A percentile compares a stretch with the other conserved stretches of the same genome.
These are phyloP conservation scores for Penicillium cosmopolitanum DNA, from an alignment of 495 filamentous ascomycete species.

Conservation along the genomic window DNA sequence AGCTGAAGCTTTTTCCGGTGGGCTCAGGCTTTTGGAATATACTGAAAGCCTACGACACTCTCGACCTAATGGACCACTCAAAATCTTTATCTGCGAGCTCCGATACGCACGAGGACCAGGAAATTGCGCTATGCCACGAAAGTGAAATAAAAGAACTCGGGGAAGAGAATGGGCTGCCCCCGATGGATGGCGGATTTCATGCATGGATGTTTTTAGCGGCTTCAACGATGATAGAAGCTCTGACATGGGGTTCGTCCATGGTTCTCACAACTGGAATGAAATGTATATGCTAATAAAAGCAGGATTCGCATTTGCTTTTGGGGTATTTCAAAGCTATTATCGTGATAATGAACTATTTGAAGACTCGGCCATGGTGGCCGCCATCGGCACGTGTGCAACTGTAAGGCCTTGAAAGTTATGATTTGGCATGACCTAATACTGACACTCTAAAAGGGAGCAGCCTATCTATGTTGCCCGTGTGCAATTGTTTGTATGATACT, in stretches of 20 bases:
- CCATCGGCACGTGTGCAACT: conserved; percentile 55
- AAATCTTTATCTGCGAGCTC: conserved; percentile 3
- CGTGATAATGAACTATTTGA: conserved; percentile 20
- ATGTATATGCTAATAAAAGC: not conserved
- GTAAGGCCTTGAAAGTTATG: conserved; percentile 20
- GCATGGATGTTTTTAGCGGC: conserved; percentile 28
- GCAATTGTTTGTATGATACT: conserved; percentile 28
- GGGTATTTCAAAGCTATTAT: conserved; percentile 39
- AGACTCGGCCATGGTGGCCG: conserved; percentile 42
- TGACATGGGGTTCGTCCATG: conserved; percentile 23
- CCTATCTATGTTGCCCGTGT: conserved; percentile 27
- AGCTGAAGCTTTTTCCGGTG: conserved; percentile 1
- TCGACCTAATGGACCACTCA: conserved; percentile 7
- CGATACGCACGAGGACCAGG: conserved; percentile 8
- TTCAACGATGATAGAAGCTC: conserved; percentile 23
- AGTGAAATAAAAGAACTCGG: not conserved
- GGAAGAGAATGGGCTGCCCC: conserved; percentile 9
- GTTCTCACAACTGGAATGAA: not conserved
- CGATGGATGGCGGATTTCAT: conserved; percentile 23
- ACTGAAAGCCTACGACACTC: not conserved
- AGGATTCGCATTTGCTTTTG: conserved; percentile 32
- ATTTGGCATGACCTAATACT: not conserved
- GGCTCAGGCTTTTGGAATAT: not conserved
- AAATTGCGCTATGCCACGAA: conserved; percentile 11
- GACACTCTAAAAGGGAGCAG: conserved; percentile 21